A percentile compares a stretch with the other conserved stretches of the same genome.
These are phyloP conservation scores for Furcasterigmium furcatum DNA, from an alignment of 2,329 filamentous ascomycete genomes.

Conservation along the genomic window DNA sequence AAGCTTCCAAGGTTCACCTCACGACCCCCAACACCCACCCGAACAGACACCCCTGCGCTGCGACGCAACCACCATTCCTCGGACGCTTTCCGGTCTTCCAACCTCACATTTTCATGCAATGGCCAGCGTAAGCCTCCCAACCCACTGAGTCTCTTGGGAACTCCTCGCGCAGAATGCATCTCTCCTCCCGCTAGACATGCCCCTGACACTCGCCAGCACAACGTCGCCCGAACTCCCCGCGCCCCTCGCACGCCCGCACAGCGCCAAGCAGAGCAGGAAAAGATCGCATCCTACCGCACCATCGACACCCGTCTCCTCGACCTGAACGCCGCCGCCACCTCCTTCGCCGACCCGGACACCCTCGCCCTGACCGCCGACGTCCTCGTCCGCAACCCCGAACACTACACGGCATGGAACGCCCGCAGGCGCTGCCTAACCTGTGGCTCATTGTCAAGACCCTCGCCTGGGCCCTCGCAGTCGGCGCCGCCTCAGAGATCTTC, in stretches of 20 bases:
- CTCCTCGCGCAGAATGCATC: background rate
- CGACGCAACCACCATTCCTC: background rate
- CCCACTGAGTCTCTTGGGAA: background rate
- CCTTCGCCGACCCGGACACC: conserved; percentile 42
- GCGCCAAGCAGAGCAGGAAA: conserved; percentile 66
- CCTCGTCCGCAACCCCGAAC: conserved; percentile 76
- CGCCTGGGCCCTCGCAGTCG: conserved; percentile 49
- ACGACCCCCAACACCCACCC: background rate
- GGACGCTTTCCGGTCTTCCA: background rate
- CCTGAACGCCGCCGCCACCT: conserved; percentile 8
- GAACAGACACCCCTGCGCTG: background rate
- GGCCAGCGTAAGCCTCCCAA: conserved; percentile 2
- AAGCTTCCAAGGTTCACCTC: too few species aligned
- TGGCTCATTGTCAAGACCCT: conserved; percentile 53
- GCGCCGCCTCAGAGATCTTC: conserved; percentile 52
- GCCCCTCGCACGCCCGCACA: conserved; percentile 63
- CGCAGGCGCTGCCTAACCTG: conserved; percentile 68
- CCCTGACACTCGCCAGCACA: conserved; percentile 63
- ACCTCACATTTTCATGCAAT: conserved; percentile 3
- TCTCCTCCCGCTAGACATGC: background rate
- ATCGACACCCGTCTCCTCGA: conserved; percentile 47
- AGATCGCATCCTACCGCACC: conserved; percentile 72
- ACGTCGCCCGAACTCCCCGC: conserved; percentile 67
- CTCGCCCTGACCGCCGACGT: conserved; percentile 70
- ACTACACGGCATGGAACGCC: conserved; percentile 90